Evolutionary conservation across 768 basidiomycete species (phyloP).

Genomic region (Lactarius akahatsu): DNA sequence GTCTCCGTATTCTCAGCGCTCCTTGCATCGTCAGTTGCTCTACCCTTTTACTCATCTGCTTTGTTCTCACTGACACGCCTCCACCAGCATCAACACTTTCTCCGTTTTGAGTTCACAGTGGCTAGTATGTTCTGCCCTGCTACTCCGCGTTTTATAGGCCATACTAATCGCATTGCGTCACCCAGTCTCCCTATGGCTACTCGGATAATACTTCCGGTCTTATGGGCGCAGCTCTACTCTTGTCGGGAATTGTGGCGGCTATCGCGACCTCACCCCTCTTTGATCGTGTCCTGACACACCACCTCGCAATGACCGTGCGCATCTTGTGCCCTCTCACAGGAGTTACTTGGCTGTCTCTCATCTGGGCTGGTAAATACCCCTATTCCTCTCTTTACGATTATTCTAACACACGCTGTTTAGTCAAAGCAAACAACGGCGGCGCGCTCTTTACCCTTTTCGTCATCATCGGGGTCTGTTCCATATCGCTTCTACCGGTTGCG

Average conservation of each 20-base stretch:
- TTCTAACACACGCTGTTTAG: constrained; percentile 37
- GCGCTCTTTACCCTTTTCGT: constrained; percentile 66
- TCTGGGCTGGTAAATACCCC: constrained; percentile 68
- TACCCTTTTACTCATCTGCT: constrained; percentile 3
- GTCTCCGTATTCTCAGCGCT: constrained; percentile 60
- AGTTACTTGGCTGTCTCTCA: constrained; percentile 65
- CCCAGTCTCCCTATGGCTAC: constrained; percentile 72
- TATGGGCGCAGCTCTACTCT: constrained; percentile 64
- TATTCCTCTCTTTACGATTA: not conserved
- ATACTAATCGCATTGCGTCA: not conserved
- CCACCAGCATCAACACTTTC: constrained; percentile 57
- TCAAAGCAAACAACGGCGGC: constrained; percentile 57
- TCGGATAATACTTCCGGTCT: constrained; percentile 63
- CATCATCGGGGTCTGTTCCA: constrained; percentile 61
- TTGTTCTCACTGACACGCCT: not conserved
- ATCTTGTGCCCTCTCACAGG: constrained; percentile 61
- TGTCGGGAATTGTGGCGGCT: constrained; percentile 70
- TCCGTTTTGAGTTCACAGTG: constrained; percentile 66
- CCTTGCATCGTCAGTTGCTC: constrained; percentile 56
- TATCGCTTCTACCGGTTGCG: constrained; percentile 72
- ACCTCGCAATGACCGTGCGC: constrained; percentile 60
- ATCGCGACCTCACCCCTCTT: constrained; percentile 70
- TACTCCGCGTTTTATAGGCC: not conserved
- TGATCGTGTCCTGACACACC: constrained; percentile 79
- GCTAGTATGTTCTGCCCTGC: constrained; percentile 48